Evolutionary conservation across 2,329 filamentous ascomycete genomes (phyloP).

Genomic region (Cytospora paraplurivora): DNA sequence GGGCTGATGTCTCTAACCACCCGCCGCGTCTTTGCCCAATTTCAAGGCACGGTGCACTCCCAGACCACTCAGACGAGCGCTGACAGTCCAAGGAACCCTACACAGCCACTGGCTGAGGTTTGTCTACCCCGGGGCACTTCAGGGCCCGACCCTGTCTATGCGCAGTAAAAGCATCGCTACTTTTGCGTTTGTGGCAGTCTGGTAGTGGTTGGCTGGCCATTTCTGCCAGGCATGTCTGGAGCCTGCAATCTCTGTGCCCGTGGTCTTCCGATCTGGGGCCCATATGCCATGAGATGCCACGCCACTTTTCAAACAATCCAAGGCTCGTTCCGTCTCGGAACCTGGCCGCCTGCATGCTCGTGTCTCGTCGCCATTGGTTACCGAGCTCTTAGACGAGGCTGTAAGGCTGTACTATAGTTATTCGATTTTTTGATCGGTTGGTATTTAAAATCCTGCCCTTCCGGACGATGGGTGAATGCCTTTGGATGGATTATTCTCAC

Average conservation of each 20-base stretch:
- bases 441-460: slow-evolving; percentile 20
- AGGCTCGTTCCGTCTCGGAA: slow-evolving; percentile 23
- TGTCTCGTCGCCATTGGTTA: background rate
- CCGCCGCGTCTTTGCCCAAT: no score
- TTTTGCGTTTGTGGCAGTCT: no score
- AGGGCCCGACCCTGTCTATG: background rate
- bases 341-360: slow-evolving; percentile 16
- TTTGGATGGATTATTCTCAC: background rate
- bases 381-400: slow-evolving; percentile 29
- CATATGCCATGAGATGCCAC: slow-evolving; percentile 21
- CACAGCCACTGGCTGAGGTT: no score
- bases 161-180: slow-evolving; percentile 6
- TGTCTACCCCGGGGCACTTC: no score
- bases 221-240: no score
- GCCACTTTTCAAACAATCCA: background rate
- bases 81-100: background rate
- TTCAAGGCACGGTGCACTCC: no score
- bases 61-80: background rate
- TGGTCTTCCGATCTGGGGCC: slow-evolving; percentile 27
- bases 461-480: slow-evolving; percentile 9
- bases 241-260: slow-evolving; percentile 16
- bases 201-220: no score
- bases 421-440: background rate
- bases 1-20: slow-evolving; percentile 1
- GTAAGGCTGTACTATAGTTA: slow-evolving; percentile 30